A percentile compares a stretch with the other conserved stretches of the same genome.
Conservation (phyloP, 1,139 yeast genomes). For the Saccharomycopsis hybrid region DNA sequence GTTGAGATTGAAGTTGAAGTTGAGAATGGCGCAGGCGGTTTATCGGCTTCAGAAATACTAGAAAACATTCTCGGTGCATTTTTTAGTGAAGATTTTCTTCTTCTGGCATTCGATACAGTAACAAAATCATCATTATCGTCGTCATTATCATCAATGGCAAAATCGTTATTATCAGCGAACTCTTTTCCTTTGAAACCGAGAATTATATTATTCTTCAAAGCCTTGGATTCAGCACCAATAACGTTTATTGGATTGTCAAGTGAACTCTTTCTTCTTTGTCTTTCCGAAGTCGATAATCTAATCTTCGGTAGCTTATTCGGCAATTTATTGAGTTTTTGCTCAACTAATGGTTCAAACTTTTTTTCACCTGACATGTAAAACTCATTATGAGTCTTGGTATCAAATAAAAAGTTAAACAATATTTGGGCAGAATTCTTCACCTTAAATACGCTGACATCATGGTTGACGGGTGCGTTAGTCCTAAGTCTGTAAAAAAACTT, state of each 20-base stretch:
- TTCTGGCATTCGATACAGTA: constrained; percentile 28
- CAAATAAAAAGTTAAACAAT: constrained; percentile 29
- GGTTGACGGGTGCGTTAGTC: neutral
- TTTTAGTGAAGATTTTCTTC: constrained; percentile 23
- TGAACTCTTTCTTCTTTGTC: constrained; percentile 5
- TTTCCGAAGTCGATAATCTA: neutral
- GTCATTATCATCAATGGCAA: constrained; percentile 26
- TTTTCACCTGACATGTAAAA: constrained; percentile 41
- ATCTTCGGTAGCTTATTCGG: neutral
- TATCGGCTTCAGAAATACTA: too few species aligned
- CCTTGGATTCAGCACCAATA: neutral
- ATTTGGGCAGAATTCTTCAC: neutral
- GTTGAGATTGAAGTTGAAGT: too few species aligned
- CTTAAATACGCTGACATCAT: constrained; percentile 4
- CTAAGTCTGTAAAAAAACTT: constrained; percentile 11
- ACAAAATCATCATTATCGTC: constrained; percentile 27
- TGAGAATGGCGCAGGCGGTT: too few species aligned
- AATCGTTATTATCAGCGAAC: constrained; percentile 17
- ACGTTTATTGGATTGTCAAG: neutral
- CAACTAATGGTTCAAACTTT: constrained; percentile 45
- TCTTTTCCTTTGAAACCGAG: constrained; percentile 6
- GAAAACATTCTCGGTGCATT: too few species aligned
- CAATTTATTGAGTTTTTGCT: constrained; percentile 22
- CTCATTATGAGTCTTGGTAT: constrained; percentile 39
- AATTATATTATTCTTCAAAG: neutral